phyloP scores from a whole-genome alignment of 78 protist genomes.

The Protostelium mycophagum region DNA sequence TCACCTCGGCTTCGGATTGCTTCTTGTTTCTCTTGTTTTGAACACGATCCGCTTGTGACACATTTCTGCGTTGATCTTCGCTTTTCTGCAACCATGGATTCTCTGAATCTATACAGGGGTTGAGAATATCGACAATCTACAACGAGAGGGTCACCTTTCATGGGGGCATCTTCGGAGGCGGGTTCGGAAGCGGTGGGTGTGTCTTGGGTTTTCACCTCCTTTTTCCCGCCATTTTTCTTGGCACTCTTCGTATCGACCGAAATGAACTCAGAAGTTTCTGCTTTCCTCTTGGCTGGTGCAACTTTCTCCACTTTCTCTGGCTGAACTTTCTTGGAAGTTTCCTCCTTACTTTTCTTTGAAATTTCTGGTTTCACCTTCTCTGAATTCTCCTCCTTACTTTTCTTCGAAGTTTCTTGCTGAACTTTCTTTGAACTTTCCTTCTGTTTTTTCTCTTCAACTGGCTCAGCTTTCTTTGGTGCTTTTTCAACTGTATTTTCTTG shows the following conservation, averaged over 20 bases:
- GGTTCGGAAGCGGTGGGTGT: too few relatives aligned
- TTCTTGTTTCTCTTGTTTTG: not conserved
- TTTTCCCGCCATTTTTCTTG: too few relatives aligned
- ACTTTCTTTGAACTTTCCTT: not conserved
- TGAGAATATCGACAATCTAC: too few relatives aligned
- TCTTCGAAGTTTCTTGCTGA: not conserved
- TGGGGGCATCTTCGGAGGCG: too few relatives aligned
- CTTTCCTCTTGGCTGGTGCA: not conserved
- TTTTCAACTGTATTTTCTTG: too few relatives aligned
- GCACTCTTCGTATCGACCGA: too few relatives aligned
- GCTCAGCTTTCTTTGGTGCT: not conserved
- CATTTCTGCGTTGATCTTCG: not conserved
- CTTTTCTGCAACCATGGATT: not conserved
- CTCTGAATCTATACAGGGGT: too few relatives aligned
- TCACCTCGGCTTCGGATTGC: not conserved
- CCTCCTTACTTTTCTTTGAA: not conserved
- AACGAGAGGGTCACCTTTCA: too few relatives aligned
- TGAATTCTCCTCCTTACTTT: not conserved
- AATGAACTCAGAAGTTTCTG: too few relatives aligned
- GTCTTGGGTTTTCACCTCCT: too few relatives aligned
- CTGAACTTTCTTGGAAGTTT: not conserved
- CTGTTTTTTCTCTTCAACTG: not conserved
- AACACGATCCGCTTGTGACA: not conserved
- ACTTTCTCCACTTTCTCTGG: not conserved
- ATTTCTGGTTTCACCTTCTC: not conserved